phyloP scores from a whole-genome alignment of 495 filamentous ascomycete genomes.

The Hypoxylon rickii region DNA sequence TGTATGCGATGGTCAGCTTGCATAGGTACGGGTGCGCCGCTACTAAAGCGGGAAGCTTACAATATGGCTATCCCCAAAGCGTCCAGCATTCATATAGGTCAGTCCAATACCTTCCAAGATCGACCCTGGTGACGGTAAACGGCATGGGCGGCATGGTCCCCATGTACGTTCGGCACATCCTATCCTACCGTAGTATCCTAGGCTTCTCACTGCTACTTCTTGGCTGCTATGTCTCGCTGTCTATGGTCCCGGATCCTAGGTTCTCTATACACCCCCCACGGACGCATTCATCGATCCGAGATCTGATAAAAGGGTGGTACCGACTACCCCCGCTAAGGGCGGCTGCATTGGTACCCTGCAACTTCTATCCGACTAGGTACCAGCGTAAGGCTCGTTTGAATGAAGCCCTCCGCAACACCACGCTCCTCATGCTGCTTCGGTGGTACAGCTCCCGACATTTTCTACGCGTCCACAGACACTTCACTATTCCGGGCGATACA shows the following conservation, averaged over 20 bases:
- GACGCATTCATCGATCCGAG: constrained; percentile 22
- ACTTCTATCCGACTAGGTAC: background rate
- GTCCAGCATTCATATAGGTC: background rate
- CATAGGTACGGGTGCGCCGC: constrained; percentile 6
- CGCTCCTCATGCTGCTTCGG: background rate
- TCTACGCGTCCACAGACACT: too few species aligned
- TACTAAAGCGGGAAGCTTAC: constrained; percentile 11
- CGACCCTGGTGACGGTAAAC: constrained; percentile 14
- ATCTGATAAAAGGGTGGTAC: background rate
- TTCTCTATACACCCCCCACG: background rate
- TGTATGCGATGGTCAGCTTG: constrained; percentile 11
- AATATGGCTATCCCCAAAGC: constrained; percentile 8
- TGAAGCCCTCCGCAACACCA: background rate
- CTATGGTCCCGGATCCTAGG: constrained; percentile 9
- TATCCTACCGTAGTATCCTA: background rate
- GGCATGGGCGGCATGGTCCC: constrained; percentile 17
- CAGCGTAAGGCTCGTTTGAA: background rate
- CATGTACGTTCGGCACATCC: constrained; percentile 5
- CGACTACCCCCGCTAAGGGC: background rate
- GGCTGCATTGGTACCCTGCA: background rate
- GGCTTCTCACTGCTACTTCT: background rate
- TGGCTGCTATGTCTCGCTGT: too few species aligned
- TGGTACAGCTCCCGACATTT: background rate
- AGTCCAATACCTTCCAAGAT: constrained; percentile 11
- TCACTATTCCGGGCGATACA: too few species aligned